Evolutionary conservation across 257 asterid genomes (phyloP), one percentile per base, ranked within the genome.

Genomic region (Gentiana dahurica): DNA sequence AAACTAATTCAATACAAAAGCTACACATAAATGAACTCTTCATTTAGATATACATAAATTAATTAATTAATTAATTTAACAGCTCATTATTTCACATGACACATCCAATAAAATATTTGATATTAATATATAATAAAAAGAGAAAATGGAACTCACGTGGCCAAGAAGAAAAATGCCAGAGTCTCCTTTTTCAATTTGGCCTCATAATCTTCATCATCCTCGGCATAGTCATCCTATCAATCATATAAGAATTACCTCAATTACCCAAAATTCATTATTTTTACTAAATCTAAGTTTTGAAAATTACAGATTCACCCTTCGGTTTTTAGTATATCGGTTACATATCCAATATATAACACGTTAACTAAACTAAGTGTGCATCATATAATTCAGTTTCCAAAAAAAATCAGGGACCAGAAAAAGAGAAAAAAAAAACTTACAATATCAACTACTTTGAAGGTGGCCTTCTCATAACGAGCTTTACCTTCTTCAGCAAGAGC

Each of bases 401-500:
- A 24, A 24, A 53, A 51, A 55, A 54, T 60, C 62, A 63, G 51
- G 32, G 53, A 59, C 12, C 13, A 47, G 32, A 8, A 59, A 34
- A 36, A 53, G 47, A 41, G 52, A 35, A 47, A 51, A 61, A 34
- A 10, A 49, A n/a, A 54, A 59, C 85, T 74, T 68, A 90, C 98
- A 81, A 87, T 56, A 71, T 90, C 98, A 73, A 79, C 53, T 4
- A 85, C 91, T 73, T 76, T 90, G 63, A 90, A 77, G 54, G 65
- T 73, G 41, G 85, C 87, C 79, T 82, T 86, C 51, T 84, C 95
- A 60, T 90, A 90, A 73, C 98, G 76, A 62, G 84, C 95, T 77
- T 84, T 90, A 54, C 86, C 94, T 79, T 90, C 98, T 77, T 90
- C 98, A 33, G 84, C 95, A 41, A 90, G 85, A 48, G 98, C 95